Base-by-base conservation (phyloP, 2,329 filamentous ascomycete genomes). In the Ceratocystis cacaofunesta region DNA sequence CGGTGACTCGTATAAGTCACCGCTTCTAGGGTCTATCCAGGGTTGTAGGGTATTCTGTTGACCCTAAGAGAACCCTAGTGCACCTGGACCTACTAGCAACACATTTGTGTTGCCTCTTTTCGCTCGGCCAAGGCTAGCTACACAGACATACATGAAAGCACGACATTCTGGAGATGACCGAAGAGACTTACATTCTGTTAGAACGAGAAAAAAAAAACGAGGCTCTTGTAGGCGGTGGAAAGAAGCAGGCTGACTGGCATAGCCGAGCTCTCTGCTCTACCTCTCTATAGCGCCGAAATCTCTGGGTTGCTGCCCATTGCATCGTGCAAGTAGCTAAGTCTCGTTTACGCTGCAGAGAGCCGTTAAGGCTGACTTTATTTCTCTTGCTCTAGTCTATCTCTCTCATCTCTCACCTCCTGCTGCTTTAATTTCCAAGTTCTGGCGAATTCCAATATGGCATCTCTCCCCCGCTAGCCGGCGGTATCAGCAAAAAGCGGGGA, bases 341-440 rank as follows among this genome's bases (percentile, higher is more conserved):
- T 62, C 41, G 60, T 46, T 62, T 44, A 62, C 28, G n/a, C 25
- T 48, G 60, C 32, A 48, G 36, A 46, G 36, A 41, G 58, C 30
- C 62, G 46, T 41, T 64, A 50, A 55, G 17, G 62, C 17, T 52
- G 48, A 32, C 62, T 36, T 52, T 52, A 15, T 63, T 46, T 17
- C 17, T 63, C 48, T 22, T 44, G 46, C 15, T 8, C 36, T 22
- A 12, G 7, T 22, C 52, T 64, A 41, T 17, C 43, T 55, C n/a
- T 22, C 28, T 32, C 30, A 32, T 32, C 1, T 7, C 30, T 32
- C 30, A 32, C 30, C 8, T 32, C 30, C 6, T 32, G 6, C 6
- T 32, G 6, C 6, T 32, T 32, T 22, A 30, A 28, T 55, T 55
- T 1, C 50, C 17, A 19, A 10, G 8, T 8, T 25, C 50, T 30